Evolutionary conservation across 805 yeast species (phyloP).

Genomic region (Ogataea zsoltii): DNA sequence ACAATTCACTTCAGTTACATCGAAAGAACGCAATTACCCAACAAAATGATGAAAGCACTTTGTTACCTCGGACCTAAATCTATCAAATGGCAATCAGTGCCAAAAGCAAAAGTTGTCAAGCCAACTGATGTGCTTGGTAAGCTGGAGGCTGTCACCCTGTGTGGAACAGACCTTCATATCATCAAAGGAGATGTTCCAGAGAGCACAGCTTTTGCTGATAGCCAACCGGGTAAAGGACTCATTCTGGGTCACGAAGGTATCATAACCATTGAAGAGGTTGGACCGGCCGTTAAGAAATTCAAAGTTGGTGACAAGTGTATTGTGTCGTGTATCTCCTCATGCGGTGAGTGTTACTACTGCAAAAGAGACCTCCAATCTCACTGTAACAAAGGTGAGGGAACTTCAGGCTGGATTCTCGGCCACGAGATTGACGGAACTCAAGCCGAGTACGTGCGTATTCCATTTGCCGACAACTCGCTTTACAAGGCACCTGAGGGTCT

Average conservation of each 20-base stretch:
- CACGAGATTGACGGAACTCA: conserved; percentile 69
- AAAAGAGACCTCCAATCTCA: conserved; percentile 58
- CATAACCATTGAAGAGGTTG: conserved; percentile 52
- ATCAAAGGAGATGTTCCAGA: conserved; percentile 62
- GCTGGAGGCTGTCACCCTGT: conserved; percentile 58
- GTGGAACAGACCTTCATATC: conserved; percentile 67
- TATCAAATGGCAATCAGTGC: conserved; percentile 38
- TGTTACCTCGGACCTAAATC: conserved; percentile 46
- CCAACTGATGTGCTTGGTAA: conserved; percentile 60
- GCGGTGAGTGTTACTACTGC: conserved; percentile 60
- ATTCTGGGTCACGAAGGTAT: conserved; percentile 65
- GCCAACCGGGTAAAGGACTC: conserved; percentile 26
- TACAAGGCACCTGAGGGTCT: conserved; percentile 34
- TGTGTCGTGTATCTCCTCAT: conserved; percentile 66
- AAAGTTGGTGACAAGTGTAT: conserved; percentile 59
- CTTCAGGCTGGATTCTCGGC: conserved; percentile 54
- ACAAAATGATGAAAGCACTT: conserved; percentile 46
- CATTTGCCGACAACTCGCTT: conserved; percentile 45
- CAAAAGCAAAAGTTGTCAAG: conserved; percentile 44
- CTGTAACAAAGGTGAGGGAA: conserved; percentile 43
- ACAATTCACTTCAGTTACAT: no score
- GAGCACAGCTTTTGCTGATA: conserved; percentile 37
- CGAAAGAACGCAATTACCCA: no score
- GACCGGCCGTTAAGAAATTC: conserved; percentile 48
- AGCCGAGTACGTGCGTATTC: conserved; percentile 59